These are phyloP conservation scores for Cornus controversa DNA, from an alignment of 148 eudicot genomes.

Conservation along the genomic window DNA sequence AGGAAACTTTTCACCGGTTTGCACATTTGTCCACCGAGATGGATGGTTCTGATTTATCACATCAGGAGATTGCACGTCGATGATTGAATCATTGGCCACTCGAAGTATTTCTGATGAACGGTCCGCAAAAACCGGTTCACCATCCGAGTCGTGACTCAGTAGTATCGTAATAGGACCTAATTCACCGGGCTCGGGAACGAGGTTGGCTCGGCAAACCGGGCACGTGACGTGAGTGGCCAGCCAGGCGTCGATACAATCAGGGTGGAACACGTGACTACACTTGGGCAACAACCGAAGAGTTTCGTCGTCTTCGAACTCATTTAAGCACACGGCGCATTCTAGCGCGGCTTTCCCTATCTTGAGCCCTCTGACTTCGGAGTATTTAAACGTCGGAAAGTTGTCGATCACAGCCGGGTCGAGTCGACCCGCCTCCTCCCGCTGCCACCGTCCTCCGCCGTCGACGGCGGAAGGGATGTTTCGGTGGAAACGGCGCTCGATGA, in stretches of 20 bases:
- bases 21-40: background rate
- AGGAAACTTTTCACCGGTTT: slow-evolving; percentile 29
- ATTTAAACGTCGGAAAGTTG: slow-evolving; percentile 41
- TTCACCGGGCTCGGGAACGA: slow-evolving; percentile 20
- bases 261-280: slow-evolving; percentile 60
- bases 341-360: slow-evolving; percentile 26
- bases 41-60: background rate
- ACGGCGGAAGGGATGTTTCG: background rate
- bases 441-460: slow-evolving; percentile 1
- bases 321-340: slow-evolving; percentile 61
- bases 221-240: slow-evolving; percentile 41
- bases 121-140: background rate
- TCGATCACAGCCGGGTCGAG: slow-evolving; percentile 31
- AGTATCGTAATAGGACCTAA: background rate
- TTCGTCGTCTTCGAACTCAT: slow-evolving; percentile 41
- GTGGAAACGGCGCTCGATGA: slow-evolving; percentile 19
- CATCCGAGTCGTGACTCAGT: slow-evolving; percentile 1
- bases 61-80: background rate
- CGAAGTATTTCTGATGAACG: background rate
- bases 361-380: slow-evolving; percentile 44
- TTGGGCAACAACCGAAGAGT: slow-evolving; percentile 35
- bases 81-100: background rate
- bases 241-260: slow-evolving; percentile 50
- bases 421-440: slow-evolving; percentile 14
- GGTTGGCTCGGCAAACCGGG: slow-evolving; percentile 47